These are phyloP conservation scores for Aspergillus pseudotamarii DNA, from an alignment of 2,329 filamentous ascomycete species.

Conservation along the genomic window DNA sequence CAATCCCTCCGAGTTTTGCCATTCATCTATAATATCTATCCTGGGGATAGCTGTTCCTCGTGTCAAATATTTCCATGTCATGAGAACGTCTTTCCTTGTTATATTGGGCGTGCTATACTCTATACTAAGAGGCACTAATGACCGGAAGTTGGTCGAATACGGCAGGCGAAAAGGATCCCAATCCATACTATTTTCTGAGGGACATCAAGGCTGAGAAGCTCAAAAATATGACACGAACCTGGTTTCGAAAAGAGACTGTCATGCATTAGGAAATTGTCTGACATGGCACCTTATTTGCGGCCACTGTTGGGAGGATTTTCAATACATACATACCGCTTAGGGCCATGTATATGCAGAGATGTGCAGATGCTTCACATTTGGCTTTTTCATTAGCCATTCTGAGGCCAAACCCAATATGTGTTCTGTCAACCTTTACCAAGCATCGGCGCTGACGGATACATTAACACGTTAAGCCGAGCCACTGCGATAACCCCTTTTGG, in stretches of 20 bases:
- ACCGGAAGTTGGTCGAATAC: background rate
- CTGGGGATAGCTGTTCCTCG: background rate
- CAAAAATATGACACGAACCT: background rate
- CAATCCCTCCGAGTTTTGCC: background rate
- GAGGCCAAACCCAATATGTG: background rate
- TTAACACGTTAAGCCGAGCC: background rate
- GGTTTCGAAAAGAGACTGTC: background rate
- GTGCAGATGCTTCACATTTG: slow-evolving; percentile 2
- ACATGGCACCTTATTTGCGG: slow-evolving; percentile 6
- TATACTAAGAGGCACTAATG: background rate
- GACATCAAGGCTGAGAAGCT: background rate
- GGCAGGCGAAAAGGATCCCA: background rate
- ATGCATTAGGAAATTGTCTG: background rate
- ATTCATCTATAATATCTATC: background rate
- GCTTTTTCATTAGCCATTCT: background rate
- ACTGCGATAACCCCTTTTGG: background rate
- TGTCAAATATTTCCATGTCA: slow-evolving; percentile 3
- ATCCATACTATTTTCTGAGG: background rate
- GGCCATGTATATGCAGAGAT: slow-evolving; percentile 3
- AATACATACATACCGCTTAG: slow-evolving; percentile 6
- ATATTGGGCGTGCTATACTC: slow-evolving; percentile 6
- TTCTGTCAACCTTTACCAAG: slow-evolving; percentile 7
- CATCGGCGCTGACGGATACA: slow-evolving; percentile 8
- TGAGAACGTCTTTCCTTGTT: slow-evolving; percentile 1
- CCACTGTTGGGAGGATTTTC: slow-evolving; percentile 1